These are phyloP conservation scores for Mimosa bimucronata DNA, from an alignment of 306 rosid species.

Conservation along the genomic window DNA sequence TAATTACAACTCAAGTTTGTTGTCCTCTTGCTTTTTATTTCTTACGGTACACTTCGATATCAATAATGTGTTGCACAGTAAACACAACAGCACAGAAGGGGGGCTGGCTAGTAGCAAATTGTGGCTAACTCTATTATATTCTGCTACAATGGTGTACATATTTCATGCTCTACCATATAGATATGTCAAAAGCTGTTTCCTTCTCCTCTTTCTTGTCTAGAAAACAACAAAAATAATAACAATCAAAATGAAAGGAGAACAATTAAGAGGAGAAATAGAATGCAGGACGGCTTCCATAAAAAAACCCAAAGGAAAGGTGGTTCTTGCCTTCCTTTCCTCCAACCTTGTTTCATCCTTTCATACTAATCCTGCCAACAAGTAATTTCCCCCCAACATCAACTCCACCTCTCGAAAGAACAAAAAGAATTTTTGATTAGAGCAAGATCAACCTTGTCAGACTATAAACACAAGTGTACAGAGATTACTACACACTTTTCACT, in stretches of 20 bases:
- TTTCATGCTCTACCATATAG: constrained; percentile 48
- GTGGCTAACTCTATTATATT: constrained; percentile 44
- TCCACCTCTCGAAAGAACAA: constrained; percentile 57
- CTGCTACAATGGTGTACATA: constrained; percentile 51
- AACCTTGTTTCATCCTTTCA: constrained; percentile 15
- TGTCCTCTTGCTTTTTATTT: background rate
- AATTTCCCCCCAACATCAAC: constrained; percentile 32
- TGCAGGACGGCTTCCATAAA: constrained; percentile 38
- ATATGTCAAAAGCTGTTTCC: constrained; percentile 55
- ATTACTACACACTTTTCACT: constrained; percentile 37
- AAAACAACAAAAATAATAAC: constrained; percentile 24
- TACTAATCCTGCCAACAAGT: constrained; percentile 15
- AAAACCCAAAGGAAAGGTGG: constrained; percentile 52
- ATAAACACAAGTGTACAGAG: constrained; percentile 63
- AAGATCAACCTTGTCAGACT: constrained; percentile 65
- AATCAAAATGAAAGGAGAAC: background rate
- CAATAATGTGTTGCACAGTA: background rate
- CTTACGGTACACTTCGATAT: no score
- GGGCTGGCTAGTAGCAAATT: constrained; percentile 14
- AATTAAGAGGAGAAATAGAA: constrained; percentile 32
- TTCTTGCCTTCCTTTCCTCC: constrained; percentile 48
- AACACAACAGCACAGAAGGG: constrained; percentile 25
- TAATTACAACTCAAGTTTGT: background rate
- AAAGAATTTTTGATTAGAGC: constrained; percentile 56
- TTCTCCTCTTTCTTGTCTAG: constrained; percentile 38